Percentiles rank a stretch among this genome's conserved stretches.
Conservation (phyloP, 306 rosid genomes). For the Malus sieversii region DNA sequence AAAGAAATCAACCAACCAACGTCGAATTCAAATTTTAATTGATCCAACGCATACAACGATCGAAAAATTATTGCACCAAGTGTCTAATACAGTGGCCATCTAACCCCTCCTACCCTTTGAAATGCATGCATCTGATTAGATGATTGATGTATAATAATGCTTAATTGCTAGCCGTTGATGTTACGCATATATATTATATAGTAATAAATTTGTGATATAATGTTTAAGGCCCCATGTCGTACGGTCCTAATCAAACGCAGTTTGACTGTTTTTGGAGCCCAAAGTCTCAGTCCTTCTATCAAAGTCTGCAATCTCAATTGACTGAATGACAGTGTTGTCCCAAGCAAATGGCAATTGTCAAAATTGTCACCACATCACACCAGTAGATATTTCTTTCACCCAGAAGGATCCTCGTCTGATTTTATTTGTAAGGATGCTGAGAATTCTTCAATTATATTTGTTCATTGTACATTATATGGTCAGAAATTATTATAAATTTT, state of each 20-base stretch:
- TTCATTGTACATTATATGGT: fast-evolving
- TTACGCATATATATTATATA: not conserved
- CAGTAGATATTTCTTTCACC: not conserved
- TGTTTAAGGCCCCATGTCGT: conserved; percentile 1
- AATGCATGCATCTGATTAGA: not conserved
- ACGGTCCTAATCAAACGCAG: conserved; percentile 11
- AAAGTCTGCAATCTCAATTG: not conserved
- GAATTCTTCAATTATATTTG: fast-evolving
- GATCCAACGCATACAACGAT: not conserved
- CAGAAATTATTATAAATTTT: too few relatives aligned
- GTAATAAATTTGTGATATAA: not conserved
- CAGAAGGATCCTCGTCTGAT: too few relatives aligned
- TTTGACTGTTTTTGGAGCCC: conserved; percentile 5
- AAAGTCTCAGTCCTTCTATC: not conserved
- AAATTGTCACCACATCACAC: not conserved
- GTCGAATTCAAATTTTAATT: not conserved
- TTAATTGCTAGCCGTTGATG: not conserved
- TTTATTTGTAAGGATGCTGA: fast-evolving
- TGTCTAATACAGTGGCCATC: not conserved
- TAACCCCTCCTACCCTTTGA: not conserved
- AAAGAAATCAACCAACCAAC: not conserved
- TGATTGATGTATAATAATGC: not conserved
- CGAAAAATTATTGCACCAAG: not conserved
- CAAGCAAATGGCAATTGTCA: not conserved
- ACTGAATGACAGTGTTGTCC: too few relatives aligned